Evolutionary conservation across 306 rosid species (phyloP).

Genomic region (Lablab purpureus): DNA sequence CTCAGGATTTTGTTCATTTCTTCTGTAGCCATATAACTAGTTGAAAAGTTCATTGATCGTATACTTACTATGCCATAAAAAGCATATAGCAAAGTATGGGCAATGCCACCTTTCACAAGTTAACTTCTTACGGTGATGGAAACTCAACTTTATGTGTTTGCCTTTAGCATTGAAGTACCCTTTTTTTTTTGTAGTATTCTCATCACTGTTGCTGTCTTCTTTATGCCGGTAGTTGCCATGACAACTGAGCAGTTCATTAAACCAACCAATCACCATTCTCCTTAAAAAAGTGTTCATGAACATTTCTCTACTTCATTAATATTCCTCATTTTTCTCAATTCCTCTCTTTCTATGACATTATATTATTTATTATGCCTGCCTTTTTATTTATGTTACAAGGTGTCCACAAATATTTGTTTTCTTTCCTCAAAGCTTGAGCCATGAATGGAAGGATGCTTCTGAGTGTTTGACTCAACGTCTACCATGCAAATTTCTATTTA

Average conservation of each 20-base stretch:
- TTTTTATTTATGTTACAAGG: too few relatives aligned
- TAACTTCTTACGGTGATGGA: neutral
- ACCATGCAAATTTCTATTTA: neutral
- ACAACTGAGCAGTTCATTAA: neutral
- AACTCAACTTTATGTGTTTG: neutral
- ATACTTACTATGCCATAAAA: neutral
- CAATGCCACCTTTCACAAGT: neutral
- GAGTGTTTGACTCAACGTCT: slow-evolving; percentile 4
- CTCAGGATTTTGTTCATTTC: neutral
- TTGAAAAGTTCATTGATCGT: neutral
- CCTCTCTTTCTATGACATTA: too few relatives aligned
- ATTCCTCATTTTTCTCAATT: too few relatives aligned
- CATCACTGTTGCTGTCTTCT: neutral
- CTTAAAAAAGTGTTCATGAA: neutral
- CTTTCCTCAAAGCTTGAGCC: neutral
- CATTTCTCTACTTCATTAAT: too few relatives aligned
- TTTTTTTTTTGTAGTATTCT: neutral
- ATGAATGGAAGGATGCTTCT: slow-evolving; percentile 24
- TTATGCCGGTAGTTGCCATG: neutral
- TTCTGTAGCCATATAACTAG: neutral
- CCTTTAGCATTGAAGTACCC: neutral
- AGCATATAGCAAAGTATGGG: neutral
- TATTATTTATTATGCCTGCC: too few relatives aligned
- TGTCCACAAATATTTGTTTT: too few relatives aligned
- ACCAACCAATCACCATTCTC: neutral